Evolutionary conservation across 2,329 filamentous ascomycete genomes (phyloP).

Genomic region (Beauveria sp.): DNA sequence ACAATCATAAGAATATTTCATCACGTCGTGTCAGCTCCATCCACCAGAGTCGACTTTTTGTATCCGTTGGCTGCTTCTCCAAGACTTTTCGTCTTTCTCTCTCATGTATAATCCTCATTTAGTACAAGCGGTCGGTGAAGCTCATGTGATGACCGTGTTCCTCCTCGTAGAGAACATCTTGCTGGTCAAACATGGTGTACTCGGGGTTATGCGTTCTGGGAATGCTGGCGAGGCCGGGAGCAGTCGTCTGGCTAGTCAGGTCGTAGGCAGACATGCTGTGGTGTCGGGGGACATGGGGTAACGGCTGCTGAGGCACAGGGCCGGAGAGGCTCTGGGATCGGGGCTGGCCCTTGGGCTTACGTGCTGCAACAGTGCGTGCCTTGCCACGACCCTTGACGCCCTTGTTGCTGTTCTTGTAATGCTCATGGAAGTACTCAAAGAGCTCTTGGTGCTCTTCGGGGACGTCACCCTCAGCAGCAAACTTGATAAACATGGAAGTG

Average conservation of each 20-base stretch:
- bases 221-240: conserved; percentile 20
- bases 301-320: conserved; percentile 19
- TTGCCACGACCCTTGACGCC: conserved; percentile 95
- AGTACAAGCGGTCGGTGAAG: conserved; percentile 39
- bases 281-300: conserved; percentile 23
- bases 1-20: conserved; percentile 12
- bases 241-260: conserved; percentile 21
- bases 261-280: conserved; percentile 25
- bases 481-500: conserved; percentile 60
- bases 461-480: conserved; percentile 50
- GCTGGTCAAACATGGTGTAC: conserved; percentile 42
- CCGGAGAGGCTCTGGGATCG: conserved; percentile 18
- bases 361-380: conserved; percentile 55
- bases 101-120: conserved; percentile 14
- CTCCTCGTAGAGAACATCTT: conserved; percentile 38
- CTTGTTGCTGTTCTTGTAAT: conserved; percentile 99
- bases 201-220: conserved; percentile 24
- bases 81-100: background rate
- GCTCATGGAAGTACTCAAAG: conserved; percentile 72
- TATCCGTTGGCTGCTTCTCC: background rate
- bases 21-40: conserved; percentile 2
- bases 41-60: background rate
- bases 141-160: conserved; percentile 32
- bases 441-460: conserved; percentile 63
- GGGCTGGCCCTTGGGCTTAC: conserved; percentile 22